A percentile compares a stretch with the other conserved stretches of the same genome.
These are phyloP conservation scores for Thraustochytrium striatum DNA, from an alignment of 352 stramenopile genomes.

Conservation along the genomic window DNA sequence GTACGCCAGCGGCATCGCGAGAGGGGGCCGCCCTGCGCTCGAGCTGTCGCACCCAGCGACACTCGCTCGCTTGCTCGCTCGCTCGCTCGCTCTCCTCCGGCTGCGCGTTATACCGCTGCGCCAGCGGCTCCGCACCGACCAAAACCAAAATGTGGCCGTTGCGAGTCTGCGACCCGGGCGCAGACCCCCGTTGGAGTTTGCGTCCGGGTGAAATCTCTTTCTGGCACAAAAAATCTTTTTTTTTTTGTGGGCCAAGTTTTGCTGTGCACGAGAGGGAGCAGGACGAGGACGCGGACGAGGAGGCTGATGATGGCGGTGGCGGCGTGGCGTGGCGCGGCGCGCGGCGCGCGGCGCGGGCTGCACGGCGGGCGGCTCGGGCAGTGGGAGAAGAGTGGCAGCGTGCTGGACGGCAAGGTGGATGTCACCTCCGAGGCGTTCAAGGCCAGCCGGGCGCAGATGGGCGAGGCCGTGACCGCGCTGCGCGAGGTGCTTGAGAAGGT, in stretches of 20 bases:
- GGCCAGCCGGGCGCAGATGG: slow-evolving; percentile 29
- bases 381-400: slow-evolving; percentile 12
- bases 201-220: no score
- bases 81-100: no score
- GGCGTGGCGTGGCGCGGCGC: background rate
- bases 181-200: no score
- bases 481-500: slow-evolving; percentile 13
- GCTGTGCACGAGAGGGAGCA: background rate
- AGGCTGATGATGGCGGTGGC: background rate
- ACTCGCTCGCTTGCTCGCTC: no score
- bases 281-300: background rate
- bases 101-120: no score
- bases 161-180: no score
- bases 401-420: slow-evolving; percentile 33
- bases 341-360: background rate
- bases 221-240: no score
- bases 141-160: no score
- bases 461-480: slow-evolving; percentile 1
- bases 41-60: background rate
- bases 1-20: slow-evolving; percentile 16
- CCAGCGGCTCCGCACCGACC: no score
- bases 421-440: background rate
- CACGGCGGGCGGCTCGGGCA: background rate
- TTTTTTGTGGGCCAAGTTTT: no score
- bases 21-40: no score